Evolutionary conservation across 2,329 filamentous ascomycete species (phyloP).

Genomic region (Colletotrichum cereale): DNA sequence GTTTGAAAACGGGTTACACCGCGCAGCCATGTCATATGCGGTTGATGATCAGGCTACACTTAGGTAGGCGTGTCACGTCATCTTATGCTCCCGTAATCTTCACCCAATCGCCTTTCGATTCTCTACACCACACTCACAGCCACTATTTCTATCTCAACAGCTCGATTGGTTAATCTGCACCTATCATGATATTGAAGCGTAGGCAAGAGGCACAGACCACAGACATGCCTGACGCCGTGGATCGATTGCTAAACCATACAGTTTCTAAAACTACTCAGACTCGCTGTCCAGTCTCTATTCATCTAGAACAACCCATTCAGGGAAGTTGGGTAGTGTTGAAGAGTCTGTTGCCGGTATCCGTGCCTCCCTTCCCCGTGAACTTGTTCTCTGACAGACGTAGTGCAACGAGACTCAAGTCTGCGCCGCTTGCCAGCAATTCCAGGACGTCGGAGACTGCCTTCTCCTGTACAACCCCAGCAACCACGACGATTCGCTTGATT

Average conservation of each 20-base stretch:
- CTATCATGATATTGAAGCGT: too few relatives aligned
- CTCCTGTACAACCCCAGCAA: conserved; percentile 67
- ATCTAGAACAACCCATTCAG: conserved; percentile 34
- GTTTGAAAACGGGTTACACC: too few relatives aligned
- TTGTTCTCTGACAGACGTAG: conserved; percentile 69
- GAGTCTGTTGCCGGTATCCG: conserved; percentile 70
- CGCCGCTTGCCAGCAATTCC: conserved; percentile 41
- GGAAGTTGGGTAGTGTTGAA: conserved; percentile 68
- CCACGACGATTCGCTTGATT: conserved; percentile 62
- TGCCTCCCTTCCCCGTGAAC: conserved; percentile 63
- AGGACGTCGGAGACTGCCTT: conserved; percentile 44
- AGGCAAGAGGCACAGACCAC: too few relatives aligned
- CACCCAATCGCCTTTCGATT: too few relatives aligned
- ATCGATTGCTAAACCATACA: not conserved
- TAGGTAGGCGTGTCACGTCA: too few relatives aligned
- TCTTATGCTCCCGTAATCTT: too few relatives aligned
- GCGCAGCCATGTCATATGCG: too few relatives aligned
- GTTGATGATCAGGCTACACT: too few relatives aligned
- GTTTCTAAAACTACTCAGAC: not conserved
- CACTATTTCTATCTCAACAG: too few relatives aligned
- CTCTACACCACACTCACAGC: too few relatives aligned
- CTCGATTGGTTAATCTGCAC: too few relatives aligned
- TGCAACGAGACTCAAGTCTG: conserved; percentile 58
- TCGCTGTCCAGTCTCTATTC: not conserved
- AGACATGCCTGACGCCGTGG: too few relatives aligned